phyloP scores from a whole-genome alignment of 2,329 filamentous ascomycete species.

The Alternaria dauci region DNA sequence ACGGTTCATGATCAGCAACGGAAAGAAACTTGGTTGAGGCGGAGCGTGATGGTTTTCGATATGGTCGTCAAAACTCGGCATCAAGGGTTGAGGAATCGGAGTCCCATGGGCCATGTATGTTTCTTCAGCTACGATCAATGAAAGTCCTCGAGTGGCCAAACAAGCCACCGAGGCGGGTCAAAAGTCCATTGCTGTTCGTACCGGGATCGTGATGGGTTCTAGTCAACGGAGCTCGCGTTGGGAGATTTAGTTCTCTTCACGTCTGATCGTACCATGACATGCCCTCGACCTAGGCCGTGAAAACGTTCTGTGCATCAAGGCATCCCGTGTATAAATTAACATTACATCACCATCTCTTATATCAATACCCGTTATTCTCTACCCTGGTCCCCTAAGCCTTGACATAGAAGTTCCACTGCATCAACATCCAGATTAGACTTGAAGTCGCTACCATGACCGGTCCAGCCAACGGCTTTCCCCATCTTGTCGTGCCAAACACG shows the following conservation, averaged over 20 bases:
- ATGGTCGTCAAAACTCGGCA: conserved; percentile 49
- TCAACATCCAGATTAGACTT: conserved; percentile 68
- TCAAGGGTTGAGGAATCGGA: conserved; percentile 52
- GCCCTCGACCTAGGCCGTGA: neutral
- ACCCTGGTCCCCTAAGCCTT: conserved; percentile 13
- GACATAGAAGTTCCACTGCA: conserved; percentile 76
- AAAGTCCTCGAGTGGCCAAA: conserved; percentile 51
- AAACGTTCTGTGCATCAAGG: neutral
- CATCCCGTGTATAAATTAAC: neutral
- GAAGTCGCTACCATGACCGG: conserved; percentile 66
- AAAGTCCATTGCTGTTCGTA: conserved; percentile 36
- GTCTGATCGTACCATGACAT: neutral
- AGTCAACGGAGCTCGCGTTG: conserved; percentile 4
- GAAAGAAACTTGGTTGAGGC: conserved; percentile 35
- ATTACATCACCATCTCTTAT: neutral
- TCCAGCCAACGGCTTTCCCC: conserved; percentile 66
- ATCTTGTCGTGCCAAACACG: conserved; percentile 77
- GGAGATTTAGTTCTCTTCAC: neutral
- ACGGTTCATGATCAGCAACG: conserved; percentile 40
- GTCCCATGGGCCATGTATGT: conserved; percentile 53
- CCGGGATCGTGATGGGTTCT: conserved; percentile 8
- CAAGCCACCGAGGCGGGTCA: conserved; percentile 48
- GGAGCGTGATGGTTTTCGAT: conserved; percentile 46
- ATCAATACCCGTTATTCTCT: neutral
- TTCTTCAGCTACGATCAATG: conserved; percentile 53